Percentiles rank a stretch among this genome's conserved stretches.
These are phyloP conservation scores for Saksenaea vasiformis DNA, from an alignment of 371 early-diverging fungal species.

Conservation along the genomic window DNA sequence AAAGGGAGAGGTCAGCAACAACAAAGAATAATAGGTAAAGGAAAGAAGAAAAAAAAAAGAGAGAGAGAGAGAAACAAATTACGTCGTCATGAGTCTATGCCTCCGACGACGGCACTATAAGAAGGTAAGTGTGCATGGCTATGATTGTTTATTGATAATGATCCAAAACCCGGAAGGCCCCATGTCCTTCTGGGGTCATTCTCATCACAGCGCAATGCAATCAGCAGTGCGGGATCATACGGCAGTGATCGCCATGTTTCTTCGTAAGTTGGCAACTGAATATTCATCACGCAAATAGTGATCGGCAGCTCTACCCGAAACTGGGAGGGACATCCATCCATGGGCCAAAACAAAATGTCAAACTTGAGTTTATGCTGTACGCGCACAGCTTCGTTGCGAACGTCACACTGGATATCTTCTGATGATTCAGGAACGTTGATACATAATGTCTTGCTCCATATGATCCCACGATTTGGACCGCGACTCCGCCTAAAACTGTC, in stretches of 20 bases:
- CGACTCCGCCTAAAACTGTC: conserved; percentile 8
- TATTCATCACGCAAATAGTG: conserved; percentile 19
- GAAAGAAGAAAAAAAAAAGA: not conserved
- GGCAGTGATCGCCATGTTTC: conserved; percentile 26
- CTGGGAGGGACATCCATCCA: conserved; percentile 26
- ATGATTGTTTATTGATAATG: not conserved
- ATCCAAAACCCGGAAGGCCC: not conserved
- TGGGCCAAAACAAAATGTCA: conserved; percentile 19
- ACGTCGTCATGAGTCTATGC: not conserved
- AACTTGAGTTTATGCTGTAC: conserved; percentile 33
- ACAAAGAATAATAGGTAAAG: too few species aligned
- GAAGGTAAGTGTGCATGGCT: conserved; percentile 43
- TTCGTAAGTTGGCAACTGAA: conserved; percentile 28
- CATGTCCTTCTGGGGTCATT: not conserved
- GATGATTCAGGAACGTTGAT: conserved; percentile 8
- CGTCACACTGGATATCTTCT: conserved; percentile 18
- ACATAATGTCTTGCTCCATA: conserved; percentile 7
- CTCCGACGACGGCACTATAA: conserved; percentile 63
- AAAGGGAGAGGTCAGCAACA: too few species aligned
- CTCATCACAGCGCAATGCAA: not conserved
- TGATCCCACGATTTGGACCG: not conserved
- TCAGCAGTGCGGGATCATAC: not conserved
- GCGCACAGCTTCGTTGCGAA: conserved; percentile 29
- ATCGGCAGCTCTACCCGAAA: conserved; percentile 26
- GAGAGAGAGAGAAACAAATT: not conserved